phyloP scores from a whole-genome alignment of 2,329 filamentous ascomycete genomes.

The Alternaria sp. region DNA sequence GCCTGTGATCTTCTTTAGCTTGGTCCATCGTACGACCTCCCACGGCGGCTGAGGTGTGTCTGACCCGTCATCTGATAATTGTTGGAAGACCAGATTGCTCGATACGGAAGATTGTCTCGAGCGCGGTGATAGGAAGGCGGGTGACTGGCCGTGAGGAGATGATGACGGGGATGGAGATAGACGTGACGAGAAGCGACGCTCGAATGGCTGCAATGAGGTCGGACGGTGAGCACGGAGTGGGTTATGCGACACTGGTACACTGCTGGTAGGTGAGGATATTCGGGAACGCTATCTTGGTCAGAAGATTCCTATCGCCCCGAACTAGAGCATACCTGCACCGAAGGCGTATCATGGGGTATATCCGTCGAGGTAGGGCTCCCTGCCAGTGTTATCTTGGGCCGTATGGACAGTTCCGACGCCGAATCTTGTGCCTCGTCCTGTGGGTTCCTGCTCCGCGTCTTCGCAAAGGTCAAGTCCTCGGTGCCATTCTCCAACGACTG shows the following conservation, averaged over 20 bases:
- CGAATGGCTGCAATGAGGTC: slow-evolving; percentile 89
- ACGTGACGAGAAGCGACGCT: slow-evolving; percentile 90
- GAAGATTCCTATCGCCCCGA: slow-evolving; percentile 24
- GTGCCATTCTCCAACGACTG: slow-evolving; percentile 31
- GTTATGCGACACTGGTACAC: slow-evolving; percentile 72
- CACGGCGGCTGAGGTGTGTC: slow-evolving; percentile 79
- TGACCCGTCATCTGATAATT: slow-evolving; percentile 61
- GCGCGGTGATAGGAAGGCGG: slow-evolving; percentile 77
- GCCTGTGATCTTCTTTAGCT: slow-evolving; percentile 83
- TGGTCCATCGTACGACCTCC: slow-evolving; percentile 98
- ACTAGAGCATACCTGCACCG: slow-evolving; percentile 70
- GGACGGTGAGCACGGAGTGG: slow-evolving; percentile 77
- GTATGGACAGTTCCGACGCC: slow-evolving; percentile 32
- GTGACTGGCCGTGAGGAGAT: slow-evolving; percentile 74
- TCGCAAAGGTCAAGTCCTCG: slow-evolving; percentile 47
- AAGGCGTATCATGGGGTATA: slow-evolving; percentile 83
- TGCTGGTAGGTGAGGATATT: slow-evolving; percentile 73
- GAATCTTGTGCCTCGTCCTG: slow-evolving; percentile 35
- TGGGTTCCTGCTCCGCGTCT: slow-evolving; percentile 29
- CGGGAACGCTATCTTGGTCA: slow-evolving; percentile 59
- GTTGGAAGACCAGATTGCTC: slow-evolving; percentile 70
- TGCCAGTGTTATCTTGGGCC: slow-evolving; percentile 26
- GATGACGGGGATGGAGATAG: slow-evolving; percentile 68
- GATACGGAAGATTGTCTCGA: slow-evolving; percentile 82
- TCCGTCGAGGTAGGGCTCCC: slow-evolving; percentile 78